Conservation (phyloP, 495 filamentous ascomycete species). For the Penicillium samsonianum region DNA sequence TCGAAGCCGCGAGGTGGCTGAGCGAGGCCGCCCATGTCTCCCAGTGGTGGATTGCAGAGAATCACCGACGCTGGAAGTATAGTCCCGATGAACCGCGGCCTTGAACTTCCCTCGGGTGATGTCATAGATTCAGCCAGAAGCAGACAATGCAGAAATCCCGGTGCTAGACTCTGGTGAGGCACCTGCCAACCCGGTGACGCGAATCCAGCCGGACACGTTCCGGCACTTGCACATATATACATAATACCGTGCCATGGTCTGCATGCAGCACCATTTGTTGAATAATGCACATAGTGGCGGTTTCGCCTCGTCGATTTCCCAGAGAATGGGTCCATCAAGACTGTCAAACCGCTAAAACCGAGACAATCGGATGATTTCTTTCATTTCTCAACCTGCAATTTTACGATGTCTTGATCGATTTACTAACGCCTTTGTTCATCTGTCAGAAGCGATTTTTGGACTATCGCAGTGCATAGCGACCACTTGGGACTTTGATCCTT, state of each 20-base stretch:
- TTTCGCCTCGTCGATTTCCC: neutral
- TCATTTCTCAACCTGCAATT: neutral
- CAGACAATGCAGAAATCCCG: neutral
- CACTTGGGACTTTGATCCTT: neutral
- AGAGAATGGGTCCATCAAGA: neutral
- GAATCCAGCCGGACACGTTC: neutral
- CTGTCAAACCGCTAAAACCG: neutral
- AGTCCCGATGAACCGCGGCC: slow-evolving; percentile 8
- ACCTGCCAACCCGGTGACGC: neutral
- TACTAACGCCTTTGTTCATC: neutral
- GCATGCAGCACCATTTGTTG: neutral
- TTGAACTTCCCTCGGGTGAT: neutral
- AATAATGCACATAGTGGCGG: neutral
- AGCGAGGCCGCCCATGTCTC: slow-evolving; percentile 38
- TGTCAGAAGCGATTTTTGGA: neutral
- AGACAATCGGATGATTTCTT: neutral
- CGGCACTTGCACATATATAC: neutral
- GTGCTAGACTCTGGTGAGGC: neutral
- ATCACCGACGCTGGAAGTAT: slow-evolving; percentile 22
- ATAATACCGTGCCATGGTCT: neutral
- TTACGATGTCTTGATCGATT: neutral
- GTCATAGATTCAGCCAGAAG: neutral
- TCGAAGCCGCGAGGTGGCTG: slow-evolving; percentile 36
- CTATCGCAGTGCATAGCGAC: neutral
- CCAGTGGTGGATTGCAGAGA: slow-evolving; percentile 39